These are phyloP conservation scores for Scutellaria galericulata DNA, from an alignment of 257 asterid genomes.

Conservation along the genomic window DNA sequence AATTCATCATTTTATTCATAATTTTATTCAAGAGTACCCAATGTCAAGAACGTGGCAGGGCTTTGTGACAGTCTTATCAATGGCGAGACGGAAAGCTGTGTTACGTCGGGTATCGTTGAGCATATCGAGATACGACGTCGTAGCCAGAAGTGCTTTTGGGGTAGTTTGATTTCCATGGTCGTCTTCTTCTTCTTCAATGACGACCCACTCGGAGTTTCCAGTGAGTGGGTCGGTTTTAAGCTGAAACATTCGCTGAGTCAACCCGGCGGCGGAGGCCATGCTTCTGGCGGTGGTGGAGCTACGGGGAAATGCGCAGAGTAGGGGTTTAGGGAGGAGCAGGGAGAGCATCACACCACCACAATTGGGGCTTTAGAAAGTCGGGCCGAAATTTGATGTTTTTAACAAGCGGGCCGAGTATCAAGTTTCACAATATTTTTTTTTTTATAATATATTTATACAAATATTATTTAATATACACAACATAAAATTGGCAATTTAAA, in stretches of 20 bases:
- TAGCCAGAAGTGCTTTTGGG: constrained; percentile 63
- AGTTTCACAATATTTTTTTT: too few relatives aligned
- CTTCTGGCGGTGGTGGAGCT: constrained; percentile 42
- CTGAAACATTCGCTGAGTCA: constrained; percentile 68
- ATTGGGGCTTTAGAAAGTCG: background rate
- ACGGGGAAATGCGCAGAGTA: constrained; percentile 18
- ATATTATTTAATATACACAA: too few relatives aligned
- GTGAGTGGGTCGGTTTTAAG: constrained; percentile 76
- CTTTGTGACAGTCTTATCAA: constrained; percentile 68
- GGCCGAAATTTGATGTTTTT: too few relatives aligned
- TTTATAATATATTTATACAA: too few relatives aligned
- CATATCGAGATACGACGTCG: constrained; percentile 90
- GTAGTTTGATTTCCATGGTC: constrained; percentile 41
- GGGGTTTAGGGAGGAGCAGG: constrained; percentile 40
- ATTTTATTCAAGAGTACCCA: constrained; percentile 53
- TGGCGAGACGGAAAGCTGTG: constrained; percentile 72
- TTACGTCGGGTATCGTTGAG: constrained; percentile 84
- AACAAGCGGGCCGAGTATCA: too few relatives aligned
- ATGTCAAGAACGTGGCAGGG: constrained; percentile 98
- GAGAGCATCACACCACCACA: constrained; percentile 40
- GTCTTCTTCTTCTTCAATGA: constrained; percentile 62
- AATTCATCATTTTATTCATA: background rate
- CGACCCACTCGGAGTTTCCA: constrained; percentile 87
- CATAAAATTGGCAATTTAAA: too few relatives aligned
- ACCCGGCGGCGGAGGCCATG: constrained; percentile 46